Evolutionary conservation across 495 filamentous ascomycete genomes (phyloP).

Genomic region (Bacidia rubella): DNA sequence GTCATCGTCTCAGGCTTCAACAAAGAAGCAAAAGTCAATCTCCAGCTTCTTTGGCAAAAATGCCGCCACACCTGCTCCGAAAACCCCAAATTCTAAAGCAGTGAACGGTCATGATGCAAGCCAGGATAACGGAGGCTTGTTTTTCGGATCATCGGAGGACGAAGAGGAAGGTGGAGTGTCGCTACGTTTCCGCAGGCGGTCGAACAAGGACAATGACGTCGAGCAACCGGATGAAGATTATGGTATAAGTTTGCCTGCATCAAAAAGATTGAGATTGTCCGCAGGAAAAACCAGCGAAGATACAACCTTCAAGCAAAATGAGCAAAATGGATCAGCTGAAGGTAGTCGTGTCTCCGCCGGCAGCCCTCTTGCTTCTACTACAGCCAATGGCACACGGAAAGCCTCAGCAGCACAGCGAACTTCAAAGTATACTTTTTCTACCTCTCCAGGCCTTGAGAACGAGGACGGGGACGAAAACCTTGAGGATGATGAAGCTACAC

Average conservation of each 20-base stretch:
- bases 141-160: neutral
- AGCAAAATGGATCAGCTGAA: neutral
- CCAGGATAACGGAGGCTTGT: neutral
- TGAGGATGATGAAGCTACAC: constrained; percentile 35
- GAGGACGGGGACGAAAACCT: constrained; percentile 13
- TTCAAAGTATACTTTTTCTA: constrained; percentile 37
- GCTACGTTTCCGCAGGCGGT: neutral
- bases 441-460: constrained; percentile 21
- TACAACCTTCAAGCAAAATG: neutral
- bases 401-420: constrained; percentile 24
- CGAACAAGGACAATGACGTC: neutral
- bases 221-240: neutral
- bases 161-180: constrained; percentile 1
- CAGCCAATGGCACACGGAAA: constrained; percentile 16
- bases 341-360: neutral
- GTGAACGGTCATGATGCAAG: neutral
- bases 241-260: neutral
- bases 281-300: constrained; percentile 3
- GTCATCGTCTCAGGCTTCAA: constrained; percentile 26
- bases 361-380: constrained; percentile 2
- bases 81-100: neutral
- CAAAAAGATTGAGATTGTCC: constrained; percentile 10
- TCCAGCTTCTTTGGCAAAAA: constrained; percentile 76
- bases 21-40: constrained; percentile 67
- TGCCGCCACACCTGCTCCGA: constrained; percentile 21